Evolutionary conservation across 2,329 filamentous ascomycete genomes (phyloP).

Genomic region (Ophiostoma ips): DNA sequence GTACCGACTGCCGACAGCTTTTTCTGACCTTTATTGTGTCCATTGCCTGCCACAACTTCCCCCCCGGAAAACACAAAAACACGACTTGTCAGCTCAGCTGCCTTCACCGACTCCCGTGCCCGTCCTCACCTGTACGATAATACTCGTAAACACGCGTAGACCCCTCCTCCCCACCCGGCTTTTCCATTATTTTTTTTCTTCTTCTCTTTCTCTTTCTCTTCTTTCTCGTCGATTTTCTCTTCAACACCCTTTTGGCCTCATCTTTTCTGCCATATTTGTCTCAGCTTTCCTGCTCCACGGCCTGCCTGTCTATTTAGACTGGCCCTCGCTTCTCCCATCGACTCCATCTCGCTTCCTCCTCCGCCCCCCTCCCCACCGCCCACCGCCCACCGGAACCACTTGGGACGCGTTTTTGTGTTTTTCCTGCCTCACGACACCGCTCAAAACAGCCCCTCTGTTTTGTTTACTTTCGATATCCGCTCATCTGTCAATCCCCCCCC

Average conservation of each 20-base stretch:
- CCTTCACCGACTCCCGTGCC: not conserved
- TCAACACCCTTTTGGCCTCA: too few species aligned
- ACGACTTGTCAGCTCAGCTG: not conserved
- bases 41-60: slow-evolving; percentile 5
- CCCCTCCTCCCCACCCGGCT: not conserved
- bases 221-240: not conserved
- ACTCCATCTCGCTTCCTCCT: not conserved
- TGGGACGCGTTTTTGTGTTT: slow-evolving; percentile 1
- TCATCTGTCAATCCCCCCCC: not conserved
- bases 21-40: not conserved
- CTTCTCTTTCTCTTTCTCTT: not conserved
- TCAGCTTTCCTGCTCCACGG: too few species aligned
- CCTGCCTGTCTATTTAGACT: too few species aligned
- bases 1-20: not conserved
- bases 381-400: too few species aligned
- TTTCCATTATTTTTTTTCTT: not conserved
- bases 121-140: slow-evolving; percentile 1
- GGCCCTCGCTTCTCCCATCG: too few species aligned
- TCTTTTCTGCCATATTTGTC: not conserved
- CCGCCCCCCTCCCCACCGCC: not conserved
- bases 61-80: not conserved
- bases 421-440: not conserved
- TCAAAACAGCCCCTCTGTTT: not conserved
- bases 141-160: slow-evolving; percentile 2
- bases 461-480: not conserved